phyloP scores from a whole-genome alignment of 2,329 filamentous ascomycete genomes.

The Monilinia aucupariae region DNA sequence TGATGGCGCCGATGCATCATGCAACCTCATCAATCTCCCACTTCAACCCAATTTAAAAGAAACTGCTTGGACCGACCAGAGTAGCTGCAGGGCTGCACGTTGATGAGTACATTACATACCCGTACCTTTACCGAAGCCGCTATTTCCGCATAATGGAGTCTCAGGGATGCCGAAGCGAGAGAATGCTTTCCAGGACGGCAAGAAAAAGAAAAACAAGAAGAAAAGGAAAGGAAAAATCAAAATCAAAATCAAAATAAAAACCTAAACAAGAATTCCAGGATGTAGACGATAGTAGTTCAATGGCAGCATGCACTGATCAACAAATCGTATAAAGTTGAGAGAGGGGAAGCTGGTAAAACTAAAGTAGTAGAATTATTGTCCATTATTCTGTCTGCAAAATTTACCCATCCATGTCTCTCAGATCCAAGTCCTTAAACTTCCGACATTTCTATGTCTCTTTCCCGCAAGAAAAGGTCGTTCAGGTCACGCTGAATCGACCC shows the following conservation, averaged over 20 bases:
- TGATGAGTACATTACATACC: not conserved
- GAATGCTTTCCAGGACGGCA: not conserved
- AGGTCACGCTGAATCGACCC: conserved; percentile 55
- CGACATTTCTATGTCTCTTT: conserved; percentile 39
- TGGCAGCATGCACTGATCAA: not conserved
- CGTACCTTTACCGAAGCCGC: not conserved
- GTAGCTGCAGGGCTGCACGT: conserved; percentile 1
- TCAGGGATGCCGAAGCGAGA: conserved; percentile 11
- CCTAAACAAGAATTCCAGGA: conserved; percentile 1
- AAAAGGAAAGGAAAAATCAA: too few relatives aligned
- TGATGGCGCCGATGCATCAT: not conserved
- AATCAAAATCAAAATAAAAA: too few relatives aligned
- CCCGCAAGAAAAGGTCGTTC: conserved; percentile 48
- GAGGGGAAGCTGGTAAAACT: conserved; percentile 8
- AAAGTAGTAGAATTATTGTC: conserved; percentile 6
- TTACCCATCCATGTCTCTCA: conserved; percentile 3
- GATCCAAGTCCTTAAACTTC: conserved; percentile 13
- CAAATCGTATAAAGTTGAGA: conserved; percentile 13
- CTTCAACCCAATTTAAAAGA: not conserved
- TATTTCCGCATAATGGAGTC: not conserved
- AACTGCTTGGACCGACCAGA: conserved; percentile 5
- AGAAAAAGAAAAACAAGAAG: not conserved
- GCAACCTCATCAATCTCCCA: not conserved
- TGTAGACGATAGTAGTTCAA: not conserved
- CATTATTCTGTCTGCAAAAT: not conserved